Evolutionary conservation across 2,329 filamentous ascomycete species (phyloP).

Genomic region (Metarhizium robertsii): DNA sequence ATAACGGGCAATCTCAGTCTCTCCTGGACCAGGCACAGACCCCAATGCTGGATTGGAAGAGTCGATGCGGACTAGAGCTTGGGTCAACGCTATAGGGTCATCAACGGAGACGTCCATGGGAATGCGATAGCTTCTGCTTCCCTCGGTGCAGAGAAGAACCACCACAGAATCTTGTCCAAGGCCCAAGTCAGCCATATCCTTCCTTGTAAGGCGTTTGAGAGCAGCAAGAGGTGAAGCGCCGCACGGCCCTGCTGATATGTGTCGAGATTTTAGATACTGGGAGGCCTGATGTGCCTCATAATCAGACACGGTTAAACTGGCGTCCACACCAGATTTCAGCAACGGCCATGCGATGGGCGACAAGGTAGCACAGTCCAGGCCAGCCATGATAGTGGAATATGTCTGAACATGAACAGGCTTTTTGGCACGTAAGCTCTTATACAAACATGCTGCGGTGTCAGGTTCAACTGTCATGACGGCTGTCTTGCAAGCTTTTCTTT

Average conservation of each 20-base stretch:
- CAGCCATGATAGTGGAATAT: slow-evolving; percentile 59
- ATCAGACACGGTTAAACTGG: slow-evolving; percentile 51
- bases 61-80: slow-evolving; percentile 36
- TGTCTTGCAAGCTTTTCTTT: slow-evolving; percentile 24
- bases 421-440: slow-evolving; percentile 40
- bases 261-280: slow-evolving; percentile 36
- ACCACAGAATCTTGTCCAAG: slow-evolving; percentile 44
- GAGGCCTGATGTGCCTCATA: slow-evolving; percentile 51
- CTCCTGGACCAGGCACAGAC: slow-evolving; percentile 31
- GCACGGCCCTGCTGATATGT: slow-evolving; percentile 50
- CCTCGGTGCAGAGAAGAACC: slow-evolving; percentile 55
- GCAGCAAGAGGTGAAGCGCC: slow-evolving; percentile 51
- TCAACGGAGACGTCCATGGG: slow-evolving; percentile 32
- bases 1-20: slow-evolving; percentile 35
- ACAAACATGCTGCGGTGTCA: slow-evolving; percentile 51
- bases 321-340: slow-evolving; percentile 49
- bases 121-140: slow-evolving; percentile 40
- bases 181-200: slow-evolving; percentile 23
- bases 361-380: slow-evolving; percentile 63
- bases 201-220: slow-evolving; percentile 35
- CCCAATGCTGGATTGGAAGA: slow-evolving; percentile 38
- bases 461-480: slow-evolving; percentile 61
- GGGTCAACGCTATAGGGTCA: slow-evolving; percentile 32
- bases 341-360: slow-evolving; percentile 57
- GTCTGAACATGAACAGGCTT: slow-evolving; percentile 42